phyloP scores from a whole-genome alignment of 2,329 filamentous ascomycete species.

The Neofusicoccum kwambonambiense region DNA sequence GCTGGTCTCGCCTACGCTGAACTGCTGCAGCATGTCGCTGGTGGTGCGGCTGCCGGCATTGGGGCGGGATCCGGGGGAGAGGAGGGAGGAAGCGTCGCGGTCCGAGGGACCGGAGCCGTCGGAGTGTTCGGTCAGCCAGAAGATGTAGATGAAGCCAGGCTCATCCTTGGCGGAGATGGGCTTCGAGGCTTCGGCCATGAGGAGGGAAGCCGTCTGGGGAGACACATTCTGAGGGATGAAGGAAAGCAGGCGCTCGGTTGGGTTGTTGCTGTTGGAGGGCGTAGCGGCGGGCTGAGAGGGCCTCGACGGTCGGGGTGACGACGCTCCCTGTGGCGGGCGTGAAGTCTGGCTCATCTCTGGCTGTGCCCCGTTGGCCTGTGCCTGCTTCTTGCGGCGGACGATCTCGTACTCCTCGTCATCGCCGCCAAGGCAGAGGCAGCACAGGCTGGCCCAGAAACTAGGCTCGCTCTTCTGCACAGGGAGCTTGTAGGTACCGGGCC shows the following conservation, averaged over 20 bases:
- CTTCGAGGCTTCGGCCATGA: constrained; percentile 75
- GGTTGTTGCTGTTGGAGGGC: constrained; percentile 1
- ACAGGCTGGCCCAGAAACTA: constrained; percentile 44
- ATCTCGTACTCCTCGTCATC: constrained; percentile 45
- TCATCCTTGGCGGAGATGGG: constrained; percentile 73
- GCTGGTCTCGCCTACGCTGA: neutral
- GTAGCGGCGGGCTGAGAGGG: constrained; percentile 14
- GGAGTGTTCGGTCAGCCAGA: constrained; percentile 78
- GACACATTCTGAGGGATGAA: constrained; percentile 69
- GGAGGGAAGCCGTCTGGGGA: constrained; percentile 64
- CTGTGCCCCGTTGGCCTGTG: constrained; percentile 19
- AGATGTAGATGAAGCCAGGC: constrained; percentile 93
- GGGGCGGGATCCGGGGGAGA: neutral
- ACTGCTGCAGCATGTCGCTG: constrained; percentile 24
- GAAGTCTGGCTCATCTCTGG: constrained; percentile 20
- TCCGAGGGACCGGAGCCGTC: constrained; percentile 37
- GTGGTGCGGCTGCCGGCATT: constrained; percentile 27
- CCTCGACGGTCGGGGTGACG: constrained; percentile 25
- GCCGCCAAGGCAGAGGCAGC: constrained; percentile 34
- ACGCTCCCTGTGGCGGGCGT: constrained; percentile 25
- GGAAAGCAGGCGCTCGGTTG: constrained; percentile 52
- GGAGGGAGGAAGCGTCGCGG: constrained; percentile 3
- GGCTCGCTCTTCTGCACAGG: constrained; percentile 25
- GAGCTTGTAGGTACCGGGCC: constrained; percentile 3
- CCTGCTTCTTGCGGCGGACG: constrained; percentile 40